These are phyloP conservation scores for Amniculicola lignicola DNA, from an alignment of 495 filamentous ascomycete genomes.

Conservation along the genomic window DNA sequence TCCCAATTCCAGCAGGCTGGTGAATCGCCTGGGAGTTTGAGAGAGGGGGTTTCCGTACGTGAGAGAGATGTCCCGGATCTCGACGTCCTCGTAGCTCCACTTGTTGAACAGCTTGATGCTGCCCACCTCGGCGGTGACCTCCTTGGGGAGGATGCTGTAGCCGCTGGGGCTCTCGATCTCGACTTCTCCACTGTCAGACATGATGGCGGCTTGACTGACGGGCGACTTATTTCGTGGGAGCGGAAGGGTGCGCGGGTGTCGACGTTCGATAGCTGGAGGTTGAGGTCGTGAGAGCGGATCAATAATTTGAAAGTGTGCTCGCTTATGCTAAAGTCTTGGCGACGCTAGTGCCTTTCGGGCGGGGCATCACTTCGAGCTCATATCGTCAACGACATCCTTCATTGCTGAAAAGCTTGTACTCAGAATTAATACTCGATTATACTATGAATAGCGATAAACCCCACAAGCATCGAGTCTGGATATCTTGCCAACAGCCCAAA, in stretches of 20 bases:
- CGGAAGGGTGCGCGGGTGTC: constrained; percentile 1
- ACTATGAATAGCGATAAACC: no score
- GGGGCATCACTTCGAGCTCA: no score
- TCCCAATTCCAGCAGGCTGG: neutral
- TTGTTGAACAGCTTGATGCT: constrained; percentile 97
- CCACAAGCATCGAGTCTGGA: no score
- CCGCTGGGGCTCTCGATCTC: constrained; percentile 75
- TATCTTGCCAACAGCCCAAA: no score
- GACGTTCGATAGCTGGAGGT: constrained; percentile 20
- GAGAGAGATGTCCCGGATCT: constrained; percentile 98
- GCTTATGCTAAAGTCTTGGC: no score
- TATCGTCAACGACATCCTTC: no score
- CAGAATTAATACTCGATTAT: no score
- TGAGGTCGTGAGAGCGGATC: neutral
- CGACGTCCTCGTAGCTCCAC: constrained; percentile 98
- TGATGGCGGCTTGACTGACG: constrained; percentile 31
- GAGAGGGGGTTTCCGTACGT: constrained; percentile 65
- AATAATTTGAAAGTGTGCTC: neutral
- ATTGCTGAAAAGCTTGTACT: no score
- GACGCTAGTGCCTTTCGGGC: no score
- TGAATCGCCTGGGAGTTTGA: no score
- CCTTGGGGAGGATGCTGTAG: constrained; percentile 89
- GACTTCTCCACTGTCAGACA: constrained; percentile 96
- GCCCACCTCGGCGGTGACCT: constrained; percentile 84
- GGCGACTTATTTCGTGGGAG: constrained; percentile 19